Evolutionary conservation across 1,284 basidiomycete species (phyloP), one percentile per base, ranked within the genome.

Genomic region (Trichosporon sp.): DNA sequence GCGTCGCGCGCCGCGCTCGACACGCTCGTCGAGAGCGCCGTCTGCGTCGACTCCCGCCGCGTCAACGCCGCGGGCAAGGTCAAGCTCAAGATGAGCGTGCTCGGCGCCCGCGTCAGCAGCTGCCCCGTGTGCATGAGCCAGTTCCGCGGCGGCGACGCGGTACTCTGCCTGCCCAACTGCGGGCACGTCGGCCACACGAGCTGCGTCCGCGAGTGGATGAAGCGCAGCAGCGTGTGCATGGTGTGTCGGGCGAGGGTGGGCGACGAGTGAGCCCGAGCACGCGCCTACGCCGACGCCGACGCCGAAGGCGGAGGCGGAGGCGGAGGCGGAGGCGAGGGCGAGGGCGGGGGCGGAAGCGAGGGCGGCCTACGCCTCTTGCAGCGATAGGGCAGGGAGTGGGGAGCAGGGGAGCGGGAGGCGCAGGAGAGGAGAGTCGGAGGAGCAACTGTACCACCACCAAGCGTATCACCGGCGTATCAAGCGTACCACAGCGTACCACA

Each of bases 41-140:
- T 94, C 73, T 87, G 89, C 73, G 83, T 92, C 31, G 85, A 88
- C 74, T 87, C 89, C 12, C 86, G 89, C 51, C 87, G 92, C 18
- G 86, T 87, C 27, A 89, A 88, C 63, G 85, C 86, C 72, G 87
- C 90, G 72, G 92, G 92, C 11, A 89, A 90, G 65, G 86, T 90
- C 68, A 93, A 92, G 83, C 81, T 92, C 69, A 94, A 93, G 82
- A 81, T 93, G 63, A 85, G 86, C 23, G 83, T 93, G 32, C 83
- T 91, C n/a, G 92, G 90, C 27, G 85, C 88, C 11, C 79, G 87
- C 1, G 91, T 95, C 31, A 89, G 91, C 73, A 89, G 88, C 75
- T 95, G 93, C 77, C 87, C 89, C 29, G 90, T 93, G 63, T 95
- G 93, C 79, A 82, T 92, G 74, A 86, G 85, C 64, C 91, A 92